These are phyloP conservation scores for Oldenlandia corymbosa DNA, from an alignment of 257 asterid genomes.

Conservation along the genomic window DNA sequence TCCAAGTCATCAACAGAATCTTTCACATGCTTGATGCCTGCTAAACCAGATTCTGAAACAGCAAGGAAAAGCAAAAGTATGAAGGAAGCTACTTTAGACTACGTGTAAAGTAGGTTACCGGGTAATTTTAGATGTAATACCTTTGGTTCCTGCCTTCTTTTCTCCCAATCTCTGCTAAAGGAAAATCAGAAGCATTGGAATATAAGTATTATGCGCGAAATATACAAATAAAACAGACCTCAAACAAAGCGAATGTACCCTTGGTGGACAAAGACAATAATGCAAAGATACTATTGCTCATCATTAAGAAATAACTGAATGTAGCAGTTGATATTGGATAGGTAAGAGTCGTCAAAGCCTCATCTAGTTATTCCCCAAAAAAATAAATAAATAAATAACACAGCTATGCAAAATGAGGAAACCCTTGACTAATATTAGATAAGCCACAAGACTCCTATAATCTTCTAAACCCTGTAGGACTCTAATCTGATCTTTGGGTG, in stretches of 20 bases:
- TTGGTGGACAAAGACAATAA: no score
- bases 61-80: background rate
- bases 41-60: slow-evolving; percentile 25
- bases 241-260: background rate
- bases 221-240: background rate
- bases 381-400: no score
- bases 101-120: background rate
- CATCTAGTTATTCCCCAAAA: no score
- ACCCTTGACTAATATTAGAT: no score
- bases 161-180: slow-evolving; percentile 37
- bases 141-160: slow-evolving; percentile 50
- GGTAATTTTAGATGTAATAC: slow-evolving; percentile 27
- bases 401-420: no score
- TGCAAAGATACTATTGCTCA: no score
- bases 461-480: no score
- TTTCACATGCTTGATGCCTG: slow-evolving; percentile 31
- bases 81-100: background rate
- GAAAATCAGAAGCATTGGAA: background rate
- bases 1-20: slow-evolving; percentile 31
- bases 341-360: no score
- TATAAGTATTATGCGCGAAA: background rate
- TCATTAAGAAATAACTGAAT: no score
- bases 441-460: no score
- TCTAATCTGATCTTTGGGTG: no score
- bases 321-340: no score